Evolutionary conservation across 2,329 filamentous ascomycete species (phyloP), one percentile per base, ranked within the genome.

Genomic region (Ophiocordyceps sinensis): DNA sequence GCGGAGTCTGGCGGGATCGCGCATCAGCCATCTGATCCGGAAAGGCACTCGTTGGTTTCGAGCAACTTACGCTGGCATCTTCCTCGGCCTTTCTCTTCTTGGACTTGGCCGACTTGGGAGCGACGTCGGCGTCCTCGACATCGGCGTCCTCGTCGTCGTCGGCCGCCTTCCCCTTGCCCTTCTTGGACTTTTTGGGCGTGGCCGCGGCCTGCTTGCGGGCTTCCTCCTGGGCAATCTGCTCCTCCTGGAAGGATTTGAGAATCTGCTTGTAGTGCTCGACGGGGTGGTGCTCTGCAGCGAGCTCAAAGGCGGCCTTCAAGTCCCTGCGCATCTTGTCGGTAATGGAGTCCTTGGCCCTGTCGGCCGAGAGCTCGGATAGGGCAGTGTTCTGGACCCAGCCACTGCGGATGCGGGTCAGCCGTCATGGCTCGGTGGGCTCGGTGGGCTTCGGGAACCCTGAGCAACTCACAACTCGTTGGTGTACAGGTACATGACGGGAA

Each of bases 381-480:
- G 85, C 80, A 19, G 79, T 83, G 61, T 96, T 95, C 45, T 79
- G 74, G 49, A 89, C 85, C 89, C 89, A 98, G 31, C 85, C 84
- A 64, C 91, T 98, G 51, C 43, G 37, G 37, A 28, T 36, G 49
- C 42, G 41, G 49, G 46, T 15, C n/a, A 19, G 17, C 14, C 3
- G 21, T 26, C 13, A n/a, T 9, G 17, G 9, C 7, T 11, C 21
- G 11, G 17, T 23, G 12, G 17, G 9, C 7, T 11, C 21, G 11
- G 17, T 23, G 12, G 36, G 15, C 36, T 14, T 23, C 7, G 8
- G 10, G 8, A 14, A 23, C 13, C 2, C 14, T 15, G 15, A 6
- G 32, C 13, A 14, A 77, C 89, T 77, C 67, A 98, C 91, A 98
- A 96, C 71, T 96, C 89, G 55, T 96, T 95, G 31, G 88, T 94